A percentile compares a stretch with the other conserved stretches of the same genome.
phyloP scores from a whole-genome alignment of 2,329 filamentous ascomycete genomes.

The Penicillium italicum region DNA sequence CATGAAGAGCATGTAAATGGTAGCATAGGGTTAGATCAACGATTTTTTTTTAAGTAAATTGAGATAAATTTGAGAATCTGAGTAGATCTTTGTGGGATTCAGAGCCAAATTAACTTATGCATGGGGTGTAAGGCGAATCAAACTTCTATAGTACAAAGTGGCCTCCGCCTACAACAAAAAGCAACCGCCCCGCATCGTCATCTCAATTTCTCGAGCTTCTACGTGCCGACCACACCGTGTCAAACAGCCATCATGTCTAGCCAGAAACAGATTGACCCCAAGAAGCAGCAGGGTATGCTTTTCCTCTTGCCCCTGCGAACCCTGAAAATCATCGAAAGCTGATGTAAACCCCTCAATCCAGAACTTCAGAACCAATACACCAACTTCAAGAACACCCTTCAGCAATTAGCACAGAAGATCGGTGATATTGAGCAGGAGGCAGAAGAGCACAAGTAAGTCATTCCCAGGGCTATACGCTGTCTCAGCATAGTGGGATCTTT shows the following conservation, averaged over 20 bases:
- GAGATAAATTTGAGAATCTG: too few species aligned
- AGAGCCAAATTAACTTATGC: neutral
- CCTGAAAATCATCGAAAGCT: neutral
- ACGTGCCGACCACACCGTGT: conserved; percentile 6
- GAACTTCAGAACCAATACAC: conserved; percentile 51
- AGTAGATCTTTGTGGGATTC: neutral
- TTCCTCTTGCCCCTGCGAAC: neutral
- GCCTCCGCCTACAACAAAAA: conserved; percentile 14
- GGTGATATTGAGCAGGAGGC: conserved; percentile 96
- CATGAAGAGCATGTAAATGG: neutral
- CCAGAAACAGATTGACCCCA: conserved; percentile 40
- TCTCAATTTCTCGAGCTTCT: conserved; percentile 29
- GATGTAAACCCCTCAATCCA: conserved; percentile 20
- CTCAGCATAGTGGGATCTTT: neutral
- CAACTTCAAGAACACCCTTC: conserved; percentile 66
- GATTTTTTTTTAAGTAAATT: neutral
- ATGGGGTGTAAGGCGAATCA: neutral
- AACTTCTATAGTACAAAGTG: conserved; percentile 1
- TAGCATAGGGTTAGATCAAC: neutral
- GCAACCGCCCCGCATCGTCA: conserved; percentile 32
- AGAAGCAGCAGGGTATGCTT: conserved; percentile 47
- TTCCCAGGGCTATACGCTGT: neutral
- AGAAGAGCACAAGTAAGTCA: conserved; percentile 90
- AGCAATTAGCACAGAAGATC: conserved; percentile 93
- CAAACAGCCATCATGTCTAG: conserved; percentile 35